Evolutionary conservation across 2,329 filamentous ascomycete species (phyloP).

Genomic region (Colletotrichum eleusines): DNA sequence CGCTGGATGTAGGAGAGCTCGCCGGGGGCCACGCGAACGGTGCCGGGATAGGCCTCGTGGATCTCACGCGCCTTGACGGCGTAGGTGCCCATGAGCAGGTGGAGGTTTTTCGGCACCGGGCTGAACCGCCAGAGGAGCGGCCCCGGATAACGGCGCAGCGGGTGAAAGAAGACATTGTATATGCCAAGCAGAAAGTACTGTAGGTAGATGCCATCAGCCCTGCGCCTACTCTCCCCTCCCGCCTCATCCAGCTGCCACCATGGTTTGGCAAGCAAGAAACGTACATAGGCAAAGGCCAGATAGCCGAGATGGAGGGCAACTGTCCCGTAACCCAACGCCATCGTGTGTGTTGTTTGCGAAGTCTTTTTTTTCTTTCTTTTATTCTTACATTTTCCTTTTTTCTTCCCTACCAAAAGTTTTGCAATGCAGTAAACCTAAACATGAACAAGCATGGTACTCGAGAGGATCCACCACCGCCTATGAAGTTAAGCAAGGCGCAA

Average conservation of each 20-base stretch:
- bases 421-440: not conserved
- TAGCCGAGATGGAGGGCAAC: not conserved
- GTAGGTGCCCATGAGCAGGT: slow-evolving; percentile 23
- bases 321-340: slow-evolving; percentile 12
- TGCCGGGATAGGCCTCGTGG: slow-evolving; percentile 46
- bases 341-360: not conserved
- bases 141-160: slow-evolving; percentile 49
- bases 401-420: not conserved
- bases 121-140: slow-evolving; percentile 42
- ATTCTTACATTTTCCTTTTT: no score
- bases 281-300: slow-evolving; percentile 6
- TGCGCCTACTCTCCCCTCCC: no score
- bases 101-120: slow-evolving; percentile 30
- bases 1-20: slow-evolving; percentile 52
- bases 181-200: slow-evolving; percentile 39
- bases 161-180: slow-evolving; percentile 52
- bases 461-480: not conserved
- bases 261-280: not conserved
- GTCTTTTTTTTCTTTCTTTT: not conserved
- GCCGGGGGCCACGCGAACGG: slow-evolving; percentile 56
- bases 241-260: no score
- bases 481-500: not conserved
- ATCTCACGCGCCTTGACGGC: slow-evolving; percentile 29
- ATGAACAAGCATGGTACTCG: not conserved
- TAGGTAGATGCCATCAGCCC: not conserved